These are phyloP conservation scores for Teunomyces lycoperdinae DNA, from an alignment of 805 yeast species.

Conservation along the genomic window DNA sequence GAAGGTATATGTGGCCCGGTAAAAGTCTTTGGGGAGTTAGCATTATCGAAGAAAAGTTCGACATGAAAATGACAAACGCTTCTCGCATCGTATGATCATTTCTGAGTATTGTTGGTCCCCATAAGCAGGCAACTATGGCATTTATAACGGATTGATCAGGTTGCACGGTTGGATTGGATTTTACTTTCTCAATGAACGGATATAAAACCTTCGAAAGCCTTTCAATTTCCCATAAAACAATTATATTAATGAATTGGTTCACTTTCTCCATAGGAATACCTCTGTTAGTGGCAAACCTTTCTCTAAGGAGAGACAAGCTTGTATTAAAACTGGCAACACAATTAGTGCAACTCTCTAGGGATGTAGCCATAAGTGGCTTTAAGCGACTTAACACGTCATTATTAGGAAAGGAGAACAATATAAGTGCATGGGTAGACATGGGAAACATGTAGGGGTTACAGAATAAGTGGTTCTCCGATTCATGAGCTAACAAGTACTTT, in stretches of 20 bases:
- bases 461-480: slow-evolving; percentile 46
- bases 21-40: neutral
- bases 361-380: slow-evolving; percentile 34
- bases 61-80: slow-evolving; percentile 1
- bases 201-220: slow-evolving; percentile 10
- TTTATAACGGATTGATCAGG: neutral
- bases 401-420: slow-evolving; percentile 59
- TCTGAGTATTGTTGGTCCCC: slow-evolving; percentile 9
- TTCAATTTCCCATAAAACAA: slow-evolving; percentile 36
- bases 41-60: neutral
- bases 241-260: slow-evolving; percentile 26
- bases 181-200: slow-evolving; percentile 3
- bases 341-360: slow-evolving; percentile 47
- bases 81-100: slow-evolving; percentile 1
- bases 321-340: slow-evolving; percentile 55
- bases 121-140: slow-evolving; percentile 3
- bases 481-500: slow-evolving; percentile 17
- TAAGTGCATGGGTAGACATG: slow-evolving; percentile 51
- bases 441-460: slow-evolving; percentile 51
- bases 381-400: slow-evolving; percentile 45
- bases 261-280: slow-evolving; percentile 35
- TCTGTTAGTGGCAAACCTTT: slow-evolving; percentile 51
- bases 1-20: slow-evolving; percentile 54
- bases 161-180: neutral
- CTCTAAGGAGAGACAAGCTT: slow-evolving; percentile 49